These are phyloP conservation scores for Myxozyma nipponensis DNA, from an alignment of 805 yeast species.

Conservation along the genomic window DNA sequence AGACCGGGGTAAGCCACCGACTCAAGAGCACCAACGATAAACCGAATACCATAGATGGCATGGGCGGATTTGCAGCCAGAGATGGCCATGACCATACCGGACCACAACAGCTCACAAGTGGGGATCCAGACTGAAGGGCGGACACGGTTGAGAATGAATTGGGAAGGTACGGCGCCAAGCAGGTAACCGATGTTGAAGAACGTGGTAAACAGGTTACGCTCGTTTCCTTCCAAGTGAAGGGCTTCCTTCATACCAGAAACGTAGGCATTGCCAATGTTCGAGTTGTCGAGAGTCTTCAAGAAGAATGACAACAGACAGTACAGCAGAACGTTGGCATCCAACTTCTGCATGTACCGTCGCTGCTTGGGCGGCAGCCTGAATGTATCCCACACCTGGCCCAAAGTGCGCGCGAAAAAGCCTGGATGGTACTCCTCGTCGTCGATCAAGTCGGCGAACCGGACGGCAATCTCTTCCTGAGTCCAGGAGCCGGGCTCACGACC, in stretches of 20 bases:
- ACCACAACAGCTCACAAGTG: slow-evolving; percentile 18
- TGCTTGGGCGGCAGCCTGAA: neutral
- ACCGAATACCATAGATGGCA: slow-evolving; percentile 21
- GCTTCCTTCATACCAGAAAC: slow-evolving; percentile 60
- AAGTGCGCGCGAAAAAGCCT: neutral
- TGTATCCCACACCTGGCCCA: neutral
- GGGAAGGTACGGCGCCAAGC: slow-evolving; percentile 14
- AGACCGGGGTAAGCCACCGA: slow-evolving; percentile 58
- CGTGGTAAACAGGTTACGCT: slow-evolving; percentile 31
- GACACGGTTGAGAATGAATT: slow-evolving; percentile 8
- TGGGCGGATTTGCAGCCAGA: slow-evolving; percentile 17
- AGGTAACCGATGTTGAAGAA: slow-evolving; percentile 14
- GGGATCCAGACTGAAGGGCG: slow-evolving; percentile 20
- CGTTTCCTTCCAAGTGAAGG: slow-evolving; percentile 54
- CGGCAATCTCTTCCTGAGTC: neutral
- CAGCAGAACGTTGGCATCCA: slow-evolving; percentile 35
- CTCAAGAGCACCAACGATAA: slow-evolving; percentile 40
- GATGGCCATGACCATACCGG: slow-evolving; percentile 24
- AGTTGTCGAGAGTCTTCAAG: slow-evolving; percentile 54
- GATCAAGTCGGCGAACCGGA: neutral
- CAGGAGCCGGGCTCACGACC: neutral
- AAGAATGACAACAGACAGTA: slow-evolving; percentile 39
- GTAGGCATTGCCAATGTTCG: slow-evolving; percentile 61
- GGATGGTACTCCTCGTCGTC: neutral
- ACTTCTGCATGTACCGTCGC: slow-evolving; percentile 26